phyloP scores from a whole-genome alignment of 2,329 filamentous ascomycete genomes.

The Xylaria hypoxylon region DNA sequence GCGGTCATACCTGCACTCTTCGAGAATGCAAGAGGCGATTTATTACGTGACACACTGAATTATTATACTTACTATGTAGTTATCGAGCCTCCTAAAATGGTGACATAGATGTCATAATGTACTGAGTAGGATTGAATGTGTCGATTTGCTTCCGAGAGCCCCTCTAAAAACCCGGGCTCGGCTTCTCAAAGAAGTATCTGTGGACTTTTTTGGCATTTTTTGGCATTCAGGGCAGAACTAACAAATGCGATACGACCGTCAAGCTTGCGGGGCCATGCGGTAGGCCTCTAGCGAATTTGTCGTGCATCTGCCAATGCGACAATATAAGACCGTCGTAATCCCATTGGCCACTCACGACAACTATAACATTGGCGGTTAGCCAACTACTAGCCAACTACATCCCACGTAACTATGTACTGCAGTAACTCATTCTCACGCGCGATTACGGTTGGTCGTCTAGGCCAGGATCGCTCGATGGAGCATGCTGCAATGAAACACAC shows the following conservation, averaged over 20 bases:
- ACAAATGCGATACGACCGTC: constrained; percentile 24
- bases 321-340: constrained; percentile 20
- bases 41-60: neutral
- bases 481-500: constrained; percentile 29
- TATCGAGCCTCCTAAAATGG: neutral
- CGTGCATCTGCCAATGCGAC: constrained; percentile 35
- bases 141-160: constrained; percentile 11
- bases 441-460: constrained; percentile 10
- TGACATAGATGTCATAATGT: too few relatives aligned
- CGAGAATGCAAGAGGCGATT: neutral
- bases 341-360: constrained; percentile 32
- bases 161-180: neutral
- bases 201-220: constrained; percentile 35
- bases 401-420: too few relatives aligned
- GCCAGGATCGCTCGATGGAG: constrained; percentile 18
- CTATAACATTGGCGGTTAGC: constrained; percentile 21
- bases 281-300: constrained; percentile 27
- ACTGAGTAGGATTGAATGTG: constrained; percentile 6
- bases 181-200: constrained; percentile 32
- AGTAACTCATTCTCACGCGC: constrained; percentile 9
- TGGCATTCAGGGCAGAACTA: constrained; percentile 10
- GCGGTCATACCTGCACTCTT: constrained; percentile 24
- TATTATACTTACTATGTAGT: too few relatives aligned
- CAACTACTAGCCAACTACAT: too few relatives aligned
- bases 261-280: constrained; percentile 12